Conservation (phyloP, 306 rosid species). For the Cicer cuneatum region DNA sequence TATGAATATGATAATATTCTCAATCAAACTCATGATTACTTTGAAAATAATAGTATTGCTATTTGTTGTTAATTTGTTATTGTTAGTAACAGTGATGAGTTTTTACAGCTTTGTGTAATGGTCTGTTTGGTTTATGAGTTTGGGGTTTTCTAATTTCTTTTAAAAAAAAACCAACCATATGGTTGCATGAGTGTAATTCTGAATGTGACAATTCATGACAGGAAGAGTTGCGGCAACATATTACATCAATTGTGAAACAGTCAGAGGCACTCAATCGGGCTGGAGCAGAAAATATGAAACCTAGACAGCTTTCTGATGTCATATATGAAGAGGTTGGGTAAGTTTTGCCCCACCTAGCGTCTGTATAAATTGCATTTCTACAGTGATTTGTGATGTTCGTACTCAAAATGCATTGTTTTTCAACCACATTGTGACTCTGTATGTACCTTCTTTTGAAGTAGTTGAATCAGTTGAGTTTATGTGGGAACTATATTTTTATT, state of each 20-base stretch:
- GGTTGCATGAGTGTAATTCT: slow-evolving; percentile 12
- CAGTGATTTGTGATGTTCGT: not conserved
- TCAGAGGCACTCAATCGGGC: slow-evolving; percentile 67
- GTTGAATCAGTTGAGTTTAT: slow-evolving; percentile 18
- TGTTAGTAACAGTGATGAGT: not conserved
- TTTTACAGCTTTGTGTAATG: not conserved
- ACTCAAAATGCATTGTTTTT: not conserved
- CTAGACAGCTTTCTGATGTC: slow-evolving; percentile 88
- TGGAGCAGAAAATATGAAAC: slow-evolving; percentile 87
- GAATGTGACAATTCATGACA: slow-evolving; percentile 46
- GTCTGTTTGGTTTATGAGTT: not conserved
- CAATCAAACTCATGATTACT: not conserved
- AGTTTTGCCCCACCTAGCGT: slow-evolving; percentile 18
- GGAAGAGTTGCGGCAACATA: slow-evolving; percentile 73
- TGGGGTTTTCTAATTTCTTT: slow-evolving; percentile 11
- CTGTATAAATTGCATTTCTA: not conserved
- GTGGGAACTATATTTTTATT: slow-evolving; percentile 1
- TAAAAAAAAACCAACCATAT: not conserved
- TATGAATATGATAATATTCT: not conserved
- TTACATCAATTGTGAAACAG: slow-evolving; percentile 67
- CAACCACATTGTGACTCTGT: not conserved
- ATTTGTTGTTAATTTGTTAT: not conserved
- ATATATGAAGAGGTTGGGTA: slow-evolving; percentile 88
- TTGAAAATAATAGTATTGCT: not conserved
- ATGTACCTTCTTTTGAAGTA: slow-evolving; percentile 8